These are phyloP conservation scores for Neurospora intermedia DNA, from an alignment of 495 filamentous ascomycete species.

Conservation along the genomic window DNA sequence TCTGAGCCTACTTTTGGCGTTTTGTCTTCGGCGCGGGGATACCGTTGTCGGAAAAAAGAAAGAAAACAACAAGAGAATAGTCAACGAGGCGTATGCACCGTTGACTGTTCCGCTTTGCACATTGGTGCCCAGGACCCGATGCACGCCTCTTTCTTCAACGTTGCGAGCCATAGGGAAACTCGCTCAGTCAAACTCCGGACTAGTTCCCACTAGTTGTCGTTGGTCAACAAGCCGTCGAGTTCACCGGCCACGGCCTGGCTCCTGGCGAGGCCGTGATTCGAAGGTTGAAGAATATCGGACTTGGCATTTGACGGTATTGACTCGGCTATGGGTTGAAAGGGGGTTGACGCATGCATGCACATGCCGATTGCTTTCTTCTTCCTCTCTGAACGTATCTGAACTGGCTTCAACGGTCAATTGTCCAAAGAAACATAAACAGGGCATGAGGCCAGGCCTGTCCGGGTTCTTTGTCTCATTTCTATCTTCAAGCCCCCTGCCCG, in stretches of 20 bases:
- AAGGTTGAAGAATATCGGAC: neutral
- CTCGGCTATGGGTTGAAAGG: neutral
- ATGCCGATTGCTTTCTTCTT: neutral
- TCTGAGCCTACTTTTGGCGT: neutral
- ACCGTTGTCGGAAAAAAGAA: neutral
- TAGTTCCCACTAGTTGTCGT: neutral
- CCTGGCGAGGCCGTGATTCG: neutral
- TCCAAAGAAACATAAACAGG: neutral
- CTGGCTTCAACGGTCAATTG: neutral
- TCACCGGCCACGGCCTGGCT: neutral
- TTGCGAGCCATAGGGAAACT: neutral
- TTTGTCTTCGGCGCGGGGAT: neutral
- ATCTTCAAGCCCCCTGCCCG: neutral
- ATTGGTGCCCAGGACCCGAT: neutral
- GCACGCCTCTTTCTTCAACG: neutral
- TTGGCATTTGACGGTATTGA: neutral
- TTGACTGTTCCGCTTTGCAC: neutral
- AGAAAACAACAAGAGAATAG: neutral
- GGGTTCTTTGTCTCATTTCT: neutral
- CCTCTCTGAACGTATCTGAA: neutral
- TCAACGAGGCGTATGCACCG: neutral
- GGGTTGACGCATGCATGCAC: neutral
- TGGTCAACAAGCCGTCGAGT: neutral
- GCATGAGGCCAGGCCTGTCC: neutral
- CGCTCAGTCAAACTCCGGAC: neutral